A percentile compares a stretch with the other conserved stretches of the same genome.
These are phyloP conservation scores for Microdochium trichocladiopsis DNA, from an alignment of 2,329 filamentous ascomycete species.

Conservation along the genomic window DNA sequence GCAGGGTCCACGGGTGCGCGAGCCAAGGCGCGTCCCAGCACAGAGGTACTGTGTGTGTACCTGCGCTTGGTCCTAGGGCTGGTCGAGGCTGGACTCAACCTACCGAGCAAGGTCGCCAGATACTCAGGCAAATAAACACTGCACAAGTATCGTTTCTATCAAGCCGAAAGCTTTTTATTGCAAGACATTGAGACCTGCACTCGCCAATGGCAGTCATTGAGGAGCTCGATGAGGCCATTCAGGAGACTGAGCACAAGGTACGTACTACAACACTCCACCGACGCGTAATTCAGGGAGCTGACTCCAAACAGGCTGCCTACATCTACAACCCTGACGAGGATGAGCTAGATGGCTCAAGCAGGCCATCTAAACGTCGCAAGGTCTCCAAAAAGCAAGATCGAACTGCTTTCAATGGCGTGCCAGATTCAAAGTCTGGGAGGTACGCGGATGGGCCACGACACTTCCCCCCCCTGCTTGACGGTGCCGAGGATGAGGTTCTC, in stretches of 20 bases:
- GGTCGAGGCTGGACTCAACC: too few relatives aligned
- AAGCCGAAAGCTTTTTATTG: neutral
- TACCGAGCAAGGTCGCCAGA: too few relatives aligned
- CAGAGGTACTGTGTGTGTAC: neutral
- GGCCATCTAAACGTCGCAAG: constrained; percentile 52
- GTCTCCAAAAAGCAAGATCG: constrained; percentile 31
- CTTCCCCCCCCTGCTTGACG: constrained; percentile 49
- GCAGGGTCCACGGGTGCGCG: too few relatives aligned
- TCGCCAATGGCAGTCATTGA: constrained; percentile 16
- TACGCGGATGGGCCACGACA: constrained; percentile 2
- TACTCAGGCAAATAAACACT: too few relatives aligned
- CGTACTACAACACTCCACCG: neutral
- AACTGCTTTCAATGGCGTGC: constrained; percentile 6
- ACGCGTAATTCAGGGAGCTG: neutral
- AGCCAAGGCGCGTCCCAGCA: too few relatives aligned
- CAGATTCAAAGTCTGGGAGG: neutral
- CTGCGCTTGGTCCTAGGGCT: neutral
- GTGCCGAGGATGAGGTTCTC: constrained; percentile 40
- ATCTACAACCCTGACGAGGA: constrained; percentile 47
- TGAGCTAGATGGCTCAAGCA: constrained; percentile 18
- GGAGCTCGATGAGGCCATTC: constrained; percentile 11
- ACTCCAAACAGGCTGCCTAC: constrained; percentile 45
- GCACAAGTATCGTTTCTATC: neutral
- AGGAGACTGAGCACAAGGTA: constrained; percentile 22
- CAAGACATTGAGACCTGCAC: neutral